Conservation (phyloP, 176 grass and related monocot species). For the Hyparrhenia diplandra region DNA sequence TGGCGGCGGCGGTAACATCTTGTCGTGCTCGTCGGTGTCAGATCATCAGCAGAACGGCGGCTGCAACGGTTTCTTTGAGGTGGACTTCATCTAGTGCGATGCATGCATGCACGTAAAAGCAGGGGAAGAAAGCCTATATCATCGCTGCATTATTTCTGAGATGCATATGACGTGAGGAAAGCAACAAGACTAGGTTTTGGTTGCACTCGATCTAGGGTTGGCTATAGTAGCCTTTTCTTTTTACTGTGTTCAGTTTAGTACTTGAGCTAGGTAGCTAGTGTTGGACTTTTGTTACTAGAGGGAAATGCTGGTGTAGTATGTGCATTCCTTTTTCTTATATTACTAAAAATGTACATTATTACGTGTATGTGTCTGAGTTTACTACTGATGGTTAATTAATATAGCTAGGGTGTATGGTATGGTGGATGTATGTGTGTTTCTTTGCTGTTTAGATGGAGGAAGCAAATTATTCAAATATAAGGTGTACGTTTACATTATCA, state of each 20-base stretch:
- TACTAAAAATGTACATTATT: not conserved
- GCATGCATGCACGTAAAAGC: not conserved
- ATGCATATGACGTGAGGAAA: conserved; percentile 28
- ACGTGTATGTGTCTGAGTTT: not conserved
- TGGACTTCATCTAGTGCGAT: conserved; percentile 43
- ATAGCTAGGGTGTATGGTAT: not conserved
- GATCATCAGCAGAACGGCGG: conserved; percentile 29
- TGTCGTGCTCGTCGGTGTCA: conserved; percentile 41
- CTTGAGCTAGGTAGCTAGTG: not conserved
- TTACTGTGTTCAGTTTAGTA: conserved; percentile 18
- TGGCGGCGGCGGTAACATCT: conserved; percentile 2
- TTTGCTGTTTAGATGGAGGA: not conserved
- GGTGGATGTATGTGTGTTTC: not conserved
- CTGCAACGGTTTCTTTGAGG: conserved; percentile 45
- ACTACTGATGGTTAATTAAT: not conserved
- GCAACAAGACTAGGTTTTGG: not conserved
- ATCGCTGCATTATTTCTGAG: conserved; percentile 20
- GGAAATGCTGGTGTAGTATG: not conserved
- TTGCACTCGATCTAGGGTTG: conserved; percentile 1
- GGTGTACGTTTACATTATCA: not conserved
- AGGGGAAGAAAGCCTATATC: not conserved
- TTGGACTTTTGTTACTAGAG: not conserved
- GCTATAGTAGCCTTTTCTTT: conserved; percentile 1
- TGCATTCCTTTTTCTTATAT: not conserved
- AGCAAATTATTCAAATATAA: not conserved